phyloP scores from a whole-genome alignment of 352 stramenopile species.

The Globisporangium orthogonon region DNA sequence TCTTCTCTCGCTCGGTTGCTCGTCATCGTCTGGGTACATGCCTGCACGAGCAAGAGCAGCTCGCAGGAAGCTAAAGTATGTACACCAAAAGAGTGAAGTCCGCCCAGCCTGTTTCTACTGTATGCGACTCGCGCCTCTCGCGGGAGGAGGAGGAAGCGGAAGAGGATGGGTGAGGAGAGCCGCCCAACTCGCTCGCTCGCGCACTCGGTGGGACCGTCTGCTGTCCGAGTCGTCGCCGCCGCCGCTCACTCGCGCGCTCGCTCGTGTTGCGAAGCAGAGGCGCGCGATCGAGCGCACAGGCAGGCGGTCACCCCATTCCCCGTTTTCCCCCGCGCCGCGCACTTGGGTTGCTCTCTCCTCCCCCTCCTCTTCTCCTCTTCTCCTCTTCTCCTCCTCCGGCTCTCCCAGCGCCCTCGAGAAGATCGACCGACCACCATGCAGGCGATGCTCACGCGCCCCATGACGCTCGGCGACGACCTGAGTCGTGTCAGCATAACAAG shows the following conservation, averaged over 20 bases:
- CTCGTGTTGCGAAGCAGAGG: not conserved
- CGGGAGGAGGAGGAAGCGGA: not conserved
- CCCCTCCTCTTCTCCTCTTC: no score
- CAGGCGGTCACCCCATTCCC: not conserved
- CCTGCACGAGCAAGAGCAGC: no score
- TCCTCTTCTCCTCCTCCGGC: no score
- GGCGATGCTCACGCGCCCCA: not conserved
- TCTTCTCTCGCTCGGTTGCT: no score
- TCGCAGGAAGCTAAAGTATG: not conserved
- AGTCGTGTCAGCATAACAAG: not conserved
- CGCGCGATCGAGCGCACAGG: not conserved
- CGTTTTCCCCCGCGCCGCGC: conserved; percentile 2
- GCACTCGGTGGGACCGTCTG: conserved; percentile 1
- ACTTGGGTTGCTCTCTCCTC: conserved; percentile 2
- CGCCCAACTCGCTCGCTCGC: not conserved
- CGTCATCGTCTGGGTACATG: not conserved
- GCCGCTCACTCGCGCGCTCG: not conserved
- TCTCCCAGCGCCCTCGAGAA: no score
- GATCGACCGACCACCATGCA: no score
- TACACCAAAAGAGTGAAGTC: not conserved
- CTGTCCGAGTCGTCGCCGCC: not conserved
- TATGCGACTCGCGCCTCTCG: not conserved
- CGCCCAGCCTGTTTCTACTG: not conserved
- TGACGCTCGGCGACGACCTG: not conserved
- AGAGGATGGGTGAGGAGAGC: not conserved